Evolutionary conservation across 306 rosid genomes (phyloP).

Genomic region (Prinsepia uniflora): DNA sequence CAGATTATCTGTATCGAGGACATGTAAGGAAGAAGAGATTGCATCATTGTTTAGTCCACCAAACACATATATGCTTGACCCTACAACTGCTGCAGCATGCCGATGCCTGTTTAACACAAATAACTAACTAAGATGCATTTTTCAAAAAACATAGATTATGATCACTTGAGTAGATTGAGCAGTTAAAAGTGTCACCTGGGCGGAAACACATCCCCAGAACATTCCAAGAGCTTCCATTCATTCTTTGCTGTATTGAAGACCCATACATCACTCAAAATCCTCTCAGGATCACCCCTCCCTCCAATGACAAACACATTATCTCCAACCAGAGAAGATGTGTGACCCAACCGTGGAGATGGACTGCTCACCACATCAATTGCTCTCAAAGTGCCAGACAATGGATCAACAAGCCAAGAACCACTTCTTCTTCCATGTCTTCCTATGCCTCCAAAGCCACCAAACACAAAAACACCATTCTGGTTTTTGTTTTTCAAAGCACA

Average conservation of each 20-base stretch:
- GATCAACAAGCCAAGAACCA: slow-evolving; percentile 54
- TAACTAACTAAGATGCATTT: slow-evolving; percentile 9
- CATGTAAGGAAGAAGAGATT: slow-evolving; percentile 61
- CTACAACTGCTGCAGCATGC: slow-evolving; percentile 75
- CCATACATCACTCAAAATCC: slow-evolving; percentile 77
- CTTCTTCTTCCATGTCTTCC: slow-evolving; percentile 87
- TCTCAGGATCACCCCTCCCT: slow-evolving; percentile 80
- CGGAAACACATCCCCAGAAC: slow-evolving; percentile 53
- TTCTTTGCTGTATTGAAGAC: slow-evolving; percentile 41
- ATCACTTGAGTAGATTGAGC: neutral
- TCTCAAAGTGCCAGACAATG: slow-evolving; percentile 47
- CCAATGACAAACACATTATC: slow-evolving; percentile 68
- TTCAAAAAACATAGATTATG: neutral
- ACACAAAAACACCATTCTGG: slow-evolving; percentile 44
- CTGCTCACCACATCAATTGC: slow-evolving; percentile 30
- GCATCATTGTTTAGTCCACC: slow-evolving; percentile 77
- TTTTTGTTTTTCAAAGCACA: slow-evolving; percentile 34
- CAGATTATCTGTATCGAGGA: slow-evolving; percentile 52
- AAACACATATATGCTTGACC: slow-evolving; percentile 73
- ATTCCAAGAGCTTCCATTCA: slow-evolving; percentile 53
- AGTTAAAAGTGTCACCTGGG: slow-evolving; percentile 53
- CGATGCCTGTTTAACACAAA: slow-evolving; percentile 62
- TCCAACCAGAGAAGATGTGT: slow-evolving; percentile 66
- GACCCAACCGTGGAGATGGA: slow-evolving; percentile 71
- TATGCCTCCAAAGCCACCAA: slow-evolving; percentile 92